A percentile compares a stretch with the other conserved stretches of the same genome.
phyloP scores from a whole-genome alignment of 2,329 filamentous ascomycete genomes.

The Fusarium sp. region DNA sequence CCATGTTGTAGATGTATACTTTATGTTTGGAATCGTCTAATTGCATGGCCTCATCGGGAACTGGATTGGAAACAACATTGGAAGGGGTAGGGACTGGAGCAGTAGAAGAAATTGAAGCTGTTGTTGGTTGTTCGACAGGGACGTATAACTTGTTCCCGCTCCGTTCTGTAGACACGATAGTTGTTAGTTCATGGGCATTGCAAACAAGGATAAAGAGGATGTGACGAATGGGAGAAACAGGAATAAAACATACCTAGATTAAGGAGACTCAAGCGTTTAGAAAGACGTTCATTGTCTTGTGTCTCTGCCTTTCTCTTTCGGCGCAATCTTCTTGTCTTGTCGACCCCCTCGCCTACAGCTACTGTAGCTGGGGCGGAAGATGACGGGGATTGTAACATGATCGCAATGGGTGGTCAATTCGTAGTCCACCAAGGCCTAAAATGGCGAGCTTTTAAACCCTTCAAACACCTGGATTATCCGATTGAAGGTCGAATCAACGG shows the following conservation, averaged over 20 bases:
- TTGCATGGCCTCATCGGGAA: slow-evolving; percentile 72
- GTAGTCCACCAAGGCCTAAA: slow-evolving; percentile 18
- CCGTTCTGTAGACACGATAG: slow-evolving; percentile 56
- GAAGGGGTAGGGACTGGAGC: slow-evolving; percentile 28
- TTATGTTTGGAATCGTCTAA: slow-evolving; percentile 87
- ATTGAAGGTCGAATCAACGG: slow-evolving; percentile 19
- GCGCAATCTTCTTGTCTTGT: slow-evolving; percentile 32
- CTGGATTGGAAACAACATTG: slow-evolving; percentile 15
- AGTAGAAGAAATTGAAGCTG: slow-evolving; percentile 33
- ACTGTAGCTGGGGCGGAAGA: slow-evolving; percentile 27
- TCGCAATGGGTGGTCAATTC: slow-evolving; percentile 27
- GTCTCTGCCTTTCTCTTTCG: slow-evolving; percentile 69
- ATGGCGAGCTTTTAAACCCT: slow-evolving; percentile 26
- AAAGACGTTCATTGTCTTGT: slow-evolving; percentile 75
- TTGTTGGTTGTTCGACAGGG: slow-evolving; percentile 61
- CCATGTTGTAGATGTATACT: slow-evolving; percentile 90
- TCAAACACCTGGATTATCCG: slow-evolving; percentile 21
- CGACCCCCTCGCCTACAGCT: slow-evolving; percentile 27
- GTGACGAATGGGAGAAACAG: neutral
- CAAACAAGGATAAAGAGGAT: neutral
- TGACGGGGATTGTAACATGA: slow-evolving; percentile 48
- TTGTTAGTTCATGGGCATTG: neutral
- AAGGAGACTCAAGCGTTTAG: slow-evolving; percentile 82
- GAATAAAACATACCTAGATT: slow-evolving; percentile 71
- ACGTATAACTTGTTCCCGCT: slow-evolving; percentile 71